phyloP scores from a whole-genome alignment of 116 monocot genomes.

The Iris pallida region DNA sequence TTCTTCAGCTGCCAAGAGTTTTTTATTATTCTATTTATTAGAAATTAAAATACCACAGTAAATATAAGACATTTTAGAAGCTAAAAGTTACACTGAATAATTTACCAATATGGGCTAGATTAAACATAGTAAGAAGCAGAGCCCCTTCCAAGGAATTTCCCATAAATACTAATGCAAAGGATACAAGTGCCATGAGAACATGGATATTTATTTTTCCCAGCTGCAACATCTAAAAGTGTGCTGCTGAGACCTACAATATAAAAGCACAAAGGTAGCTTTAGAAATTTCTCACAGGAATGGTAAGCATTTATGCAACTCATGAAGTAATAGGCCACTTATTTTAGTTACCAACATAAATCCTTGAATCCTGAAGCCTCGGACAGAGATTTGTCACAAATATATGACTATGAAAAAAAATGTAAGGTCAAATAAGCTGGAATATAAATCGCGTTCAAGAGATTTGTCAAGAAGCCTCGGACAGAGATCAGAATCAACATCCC shows the following conservation, averaged over 20 bases:
- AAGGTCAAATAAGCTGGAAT: constrained; percentile 5
- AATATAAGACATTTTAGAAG: neutral
- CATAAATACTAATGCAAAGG: constrained; percentile 98
- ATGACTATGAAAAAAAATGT: neutral
- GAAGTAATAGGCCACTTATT: too few species aligned
- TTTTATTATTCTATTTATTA: neutral
- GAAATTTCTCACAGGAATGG: neutral
- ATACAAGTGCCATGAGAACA: constrained; percentile 98
- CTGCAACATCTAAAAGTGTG: constrained; percentile 72
- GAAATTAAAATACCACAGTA: neutral
- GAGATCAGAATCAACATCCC: constrained; percentile 97
- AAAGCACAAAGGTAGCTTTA: constrained; percentile 7
- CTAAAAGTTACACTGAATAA: neutral
- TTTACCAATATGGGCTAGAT: constrained; percentile 96
- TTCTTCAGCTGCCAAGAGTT: constrained; percentile 70
- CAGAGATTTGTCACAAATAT: too few species aligned
- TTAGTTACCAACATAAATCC: too few species aligned
- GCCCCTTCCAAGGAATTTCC: constrained; percentile 96
- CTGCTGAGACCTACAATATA: constrained; percentile 68
- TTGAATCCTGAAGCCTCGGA: too few species aligned
- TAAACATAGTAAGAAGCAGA: constrained; percentile 97
- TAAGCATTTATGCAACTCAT: too few species aligned
- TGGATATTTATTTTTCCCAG: constrained; percentile 92
- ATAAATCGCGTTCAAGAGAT: constrained; percentile 93
- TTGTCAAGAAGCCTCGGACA: constrained; percentile 83